Evolutionary conservation across 352 stramenopile species (phyloP).

Genomic region (Aphanomyces stellatus): DNA sequence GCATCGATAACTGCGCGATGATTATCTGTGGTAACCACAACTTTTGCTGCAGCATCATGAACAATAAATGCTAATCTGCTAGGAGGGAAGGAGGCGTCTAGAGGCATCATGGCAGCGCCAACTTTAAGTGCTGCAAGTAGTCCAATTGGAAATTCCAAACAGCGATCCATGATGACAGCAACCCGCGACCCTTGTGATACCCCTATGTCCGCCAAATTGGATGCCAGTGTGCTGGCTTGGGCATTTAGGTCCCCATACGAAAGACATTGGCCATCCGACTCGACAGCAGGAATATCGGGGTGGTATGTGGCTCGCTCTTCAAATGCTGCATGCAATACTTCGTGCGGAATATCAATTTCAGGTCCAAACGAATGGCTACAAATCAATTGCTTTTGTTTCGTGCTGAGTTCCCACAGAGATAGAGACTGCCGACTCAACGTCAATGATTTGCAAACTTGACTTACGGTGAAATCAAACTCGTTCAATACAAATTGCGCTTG

Average conservation of each 20-base stretch:
- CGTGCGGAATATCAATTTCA: neutral
- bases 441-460: neutral
- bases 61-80: constrained; percentile 50
- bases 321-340: neutral
- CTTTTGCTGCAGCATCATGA: constrained; percentile 26
- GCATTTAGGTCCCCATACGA: constrained; percentile 28
- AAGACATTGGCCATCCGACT: constrained; percentile 20
- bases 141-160: constrained; percentile 84
- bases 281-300: constrained; percentile 18
- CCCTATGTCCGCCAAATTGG: constrained; percentile 27
- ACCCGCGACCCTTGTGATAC: constrained; percentile 24
- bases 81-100: constrained; percentile 37
- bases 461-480: neutral
- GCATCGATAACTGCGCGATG: neutral
- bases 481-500: neutral
- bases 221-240: constrained; percentile 23
- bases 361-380: neutral
- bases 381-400: neutral
- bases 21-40: neutral
- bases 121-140: constrained; percentile 89
- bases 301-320: constrained; percentile 16
- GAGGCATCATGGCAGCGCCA: constrained; percentile 86
- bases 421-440: neutral
- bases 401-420: neutral
- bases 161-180: constrained; percentile 77